phyloP scores from a whole-genome alignment of 495 filamentous ascomycete genomes.

The Margaritispora aquatica region DNA sequence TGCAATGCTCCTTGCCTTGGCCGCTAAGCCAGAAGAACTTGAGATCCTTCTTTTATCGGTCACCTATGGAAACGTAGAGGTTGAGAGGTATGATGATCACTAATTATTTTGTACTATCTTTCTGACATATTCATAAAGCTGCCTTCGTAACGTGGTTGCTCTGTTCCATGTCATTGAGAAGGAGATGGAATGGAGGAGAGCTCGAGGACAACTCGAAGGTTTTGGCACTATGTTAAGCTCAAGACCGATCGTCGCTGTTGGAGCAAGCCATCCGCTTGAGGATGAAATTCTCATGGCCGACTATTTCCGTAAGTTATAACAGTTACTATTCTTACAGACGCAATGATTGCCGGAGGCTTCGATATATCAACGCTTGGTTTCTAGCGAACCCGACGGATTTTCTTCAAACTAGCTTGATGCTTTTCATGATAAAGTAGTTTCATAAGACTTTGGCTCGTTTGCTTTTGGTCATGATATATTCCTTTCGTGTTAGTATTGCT shows the following conservation, averaged over 20 bases:
- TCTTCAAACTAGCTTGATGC: too few relatives aligned
- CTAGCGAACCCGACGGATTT: too few relatives aligned
- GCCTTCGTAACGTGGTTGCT: constrained; percentile 81
- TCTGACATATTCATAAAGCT: constrained; percentile 42
- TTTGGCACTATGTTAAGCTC: constrained; percentile 60
- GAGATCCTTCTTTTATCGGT: constrained; percentile 86
- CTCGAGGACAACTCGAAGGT: constrained; percentile 54
- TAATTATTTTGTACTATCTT: background rate
- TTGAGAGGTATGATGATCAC: constrained; percentile 51
- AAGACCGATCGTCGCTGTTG: constrained; percentile 81
- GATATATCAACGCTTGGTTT: too few relatives aligned
- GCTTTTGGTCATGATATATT: too few relatives aligned
- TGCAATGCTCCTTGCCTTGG: constrained; percentile 75
- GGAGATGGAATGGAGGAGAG: constrained; percentile 77
- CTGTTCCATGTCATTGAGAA: constrained; percentile 90
- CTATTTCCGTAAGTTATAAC: constrained; percentile 69
- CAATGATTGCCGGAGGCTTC: background rate
- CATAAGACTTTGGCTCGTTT: too few relatives aligned
- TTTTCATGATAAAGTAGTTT: too few relatives aligned
- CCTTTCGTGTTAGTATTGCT: too few relatives aligned
- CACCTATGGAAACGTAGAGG: constrained; percentile 87
- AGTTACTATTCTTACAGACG: background rate
- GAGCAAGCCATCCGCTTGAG: constrained; percentile 77
- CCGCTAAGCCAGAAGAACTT: constrained; percentile 75
- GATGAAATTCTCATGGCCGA: constrained; percentile 80